Evolutionary conservation across 106 monocot genomes (phyloP).

Genomic region (Apostasia ramifera): DNA sequence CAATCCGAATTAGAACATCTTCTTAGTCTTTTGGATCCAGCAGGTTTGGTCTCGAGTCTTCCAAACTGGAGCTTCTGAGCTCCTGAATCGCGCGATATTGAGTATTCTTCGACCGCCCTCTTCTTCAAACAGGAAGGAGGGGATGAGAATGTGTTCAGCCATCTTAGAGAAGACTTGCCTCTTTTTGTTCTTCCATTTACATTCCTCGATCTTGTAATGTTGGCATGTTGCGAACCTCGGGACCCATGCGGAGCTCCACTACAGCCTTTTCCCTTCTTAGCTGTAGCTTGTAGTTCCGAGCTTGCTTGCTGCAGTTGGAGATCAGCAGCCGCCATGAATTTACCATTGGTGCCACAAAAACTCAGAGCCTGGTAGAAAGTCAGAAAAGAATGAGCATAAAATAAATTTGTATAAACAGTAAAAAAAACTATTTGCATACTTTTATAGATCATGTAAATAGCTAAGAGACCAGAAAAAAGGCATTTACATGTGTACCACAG

Average conservation of each 20-base stretch:
- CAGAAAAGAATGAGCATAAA: background rate
- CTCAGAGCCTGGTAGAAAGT: background rate
- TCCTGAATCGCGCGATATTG: background rate
- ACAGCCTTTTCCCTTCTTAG: slow-evolving; percentile 1
- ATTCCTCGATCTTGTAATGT: background rate
- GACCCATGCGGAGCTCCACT: background rate
- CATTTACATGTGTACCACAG: too few relatives aligned
- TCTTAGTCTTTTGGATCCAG: slow-evolving; percentile 11
- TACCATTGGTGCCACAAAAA: background rate
- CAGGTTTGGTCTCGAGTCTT: slow-evolving; percentile 2
- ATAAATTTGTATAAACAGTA: background rate
- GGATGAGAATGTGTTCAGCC: background rate
- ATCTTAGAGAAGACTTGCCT: background rate
- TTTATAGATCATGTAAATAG: background rate
- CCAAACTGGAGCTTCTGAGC: background rate
- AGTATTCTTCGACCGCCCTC: slow-evolving; percentile 1
- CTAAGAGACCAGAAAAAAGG: too few relatives aligned
- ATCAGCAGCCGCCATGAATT: background rate
- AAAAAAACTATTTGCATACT: background rate
- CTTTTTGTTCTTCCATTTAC: background rate
- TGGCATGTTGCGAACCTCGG: background rate
- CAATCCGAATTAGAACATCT: slow-evolving; percentile 1
- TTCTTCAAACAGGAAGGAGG: background rate
- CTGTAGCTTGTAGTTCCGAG: background rate
- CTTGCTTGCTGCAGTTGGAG: slow-evolving; percentile 4